Base-by-base conservation (phyloP, 2,329 filamentous ascomycete species). In the Metarhizium brunneum region DNA sequence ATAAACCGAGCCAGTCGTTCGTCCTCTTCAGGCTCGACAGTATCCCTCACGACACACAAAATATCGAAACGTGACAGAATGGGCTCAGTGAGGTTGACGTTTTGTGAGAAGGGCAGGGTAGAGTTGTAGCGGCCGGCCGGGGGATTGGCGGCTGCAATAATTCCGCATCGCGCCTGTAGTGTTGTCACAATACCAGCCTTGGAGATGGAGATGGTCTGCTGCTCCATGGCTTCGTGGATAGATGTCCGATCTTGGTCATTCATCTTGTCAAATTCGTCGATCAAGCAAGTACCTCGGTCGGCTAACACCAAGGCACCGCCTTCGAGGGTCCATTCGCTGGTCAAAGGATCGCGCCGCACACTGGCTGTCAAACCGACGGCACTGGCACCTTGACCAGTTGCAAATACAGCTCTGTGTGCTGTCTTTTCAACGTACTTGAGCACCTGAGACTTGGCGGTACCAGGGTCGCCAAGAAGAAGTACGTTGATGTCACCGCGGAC, bases 191-290 rank as follows among this genome's bases (percentile, higher is more conserved):
- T 99, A 72, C 94, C 94, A 0, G 94, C 94, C 70, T 99, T 99
- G 61, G 91, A 96, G 67, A 99, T 99, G 58, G 92, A 97, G 63
- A 99, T 99, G 1, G 94, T 99, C 74, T 99, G 94, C 73, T 99
- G 94, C 72, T 99, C 94, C 94, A 99, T 99, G 58, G 94, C 94
- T 78, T 99, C 94, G 80, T 99, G 94, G 63, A 99, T 99, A 7
- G 91, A 96, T 1, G 94, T 97, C 61, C 94, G 85, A 71, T 99
- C 94, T 68, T 97, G 91, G 69, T 99, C 94, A 70, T 97, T 97
- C 94, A 99, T 99, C 80, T 99, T 99, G 81, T 99, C 94, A 65
- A 99, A 99, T 73, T 99, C 94, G 65, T 99, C 94, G 60, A 99
- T 99, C 35, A 99, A 79, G 66, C 94, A 97, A 16, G 90, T 96